Evolutionary conservation across 2,329 filamentous ascomycete genomes (phyloP).

Genomic region (Lasiodiplodia sp.): DNA sequence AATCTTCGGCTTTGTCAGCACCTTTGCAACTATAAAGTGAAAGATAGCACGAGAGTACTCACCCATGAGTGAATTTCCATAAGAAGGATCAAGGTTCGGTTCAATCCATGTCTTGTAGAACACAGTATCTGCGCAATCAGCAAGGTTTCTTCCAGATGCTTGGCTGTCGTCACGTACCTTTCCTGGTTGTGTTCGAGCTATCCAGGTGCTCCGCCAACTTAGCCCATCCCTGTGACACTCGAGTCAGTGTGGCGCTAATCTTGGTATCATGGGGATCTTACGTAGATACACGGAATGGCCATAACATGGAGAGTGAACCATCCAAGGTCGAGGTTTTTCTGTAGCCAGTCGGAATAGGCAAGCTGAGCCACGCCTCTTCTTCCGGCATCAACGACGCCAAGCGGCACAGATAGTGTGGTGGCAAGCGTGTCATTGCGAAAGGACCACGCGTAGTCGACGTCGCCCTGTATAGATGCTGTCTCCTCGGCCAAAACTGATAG

Average conservation of each 20-base stretch:
- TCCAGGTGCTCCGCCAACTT: background rate
- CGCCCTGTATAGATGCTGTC: background rate
- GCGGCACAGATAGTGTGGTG: background rate
- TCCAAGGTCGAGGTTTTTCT: conserved; percentile 10
- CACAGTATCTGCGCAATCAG: background rate
- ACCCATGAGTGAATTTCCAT: background rate
- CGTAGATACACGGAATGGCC: conserved; percentile 10
- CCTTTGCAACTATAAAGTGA: background rate
- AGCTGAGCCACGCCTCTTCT: background rate
- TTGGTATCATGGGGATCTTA: background rate
- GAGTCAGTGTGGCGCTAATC: background rate
- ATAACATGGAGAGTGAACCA: conserved; percentile 13
- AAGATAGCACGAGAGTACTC: background rate
- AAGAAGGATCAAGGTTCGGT: background rate
- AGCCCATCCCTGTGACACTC: background rate
- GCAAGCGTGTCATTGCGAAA: background rate
- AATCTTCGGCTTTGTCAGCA: background rate
- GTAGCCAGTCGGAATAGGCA: conserved; percentile 5
- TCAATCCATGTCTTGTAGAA: conserved; percentile 10
- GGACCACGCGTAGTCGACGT: conserved; percentile 12
- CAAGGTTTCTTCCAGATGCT: background rate
- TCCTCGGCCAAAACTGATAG: background rate
- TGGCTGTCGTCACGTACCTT: background rate
- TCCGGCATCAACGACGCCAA: background rate
- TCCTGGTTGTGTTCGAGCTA: background rate